phyloP scores from a whole-genome alignment of 2,329 filamentous ascomycete genomes.

The Cytospora leucostoma region DNA sequence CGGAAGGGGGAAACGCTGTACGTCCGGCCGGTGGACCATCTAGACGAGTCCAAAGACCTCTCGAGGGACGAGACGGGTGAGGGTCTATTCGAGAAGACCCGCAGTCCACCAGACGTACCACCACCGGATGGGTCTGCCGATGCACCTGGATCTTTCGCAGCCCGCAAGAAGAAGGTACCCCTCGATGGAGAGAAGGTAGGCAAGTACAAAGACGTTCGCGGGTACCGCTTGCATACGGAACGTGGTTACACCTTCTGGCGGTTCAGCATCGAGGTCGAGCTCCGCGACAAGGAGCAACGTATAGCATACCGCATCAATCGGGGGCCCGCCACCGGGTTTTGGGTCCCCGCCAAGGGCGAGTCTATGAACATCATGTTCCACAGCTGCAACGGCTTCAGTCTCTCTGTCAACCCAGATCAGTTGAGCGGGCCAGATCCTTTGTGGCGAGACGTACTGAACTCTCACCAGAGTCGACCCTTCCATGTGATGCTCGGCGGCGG shows the following conservation, averaged over 20 bases:
- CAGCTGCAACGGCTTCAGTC: constrained; percentile 94
- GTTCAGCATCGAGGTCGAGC: constrained; percentile 92
- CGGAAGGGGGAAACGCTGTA: constrained; percentile 84
- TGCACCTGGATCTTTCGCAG: constrained; percentile 54
- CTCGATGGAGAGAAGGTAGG: constrained; percentile 79
- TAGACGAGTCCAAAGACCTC: constrained; percentile 76
- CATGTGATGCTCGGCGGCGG: constrained; percentile 98
- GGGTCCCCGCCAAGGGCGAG: constrained; percentile 82
- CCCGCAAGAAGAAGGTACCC: constrained; percentile 52
- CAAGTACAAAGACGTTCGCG: constrained; percentile 81
- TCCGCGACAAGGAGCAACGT: constrained; percentile 74
- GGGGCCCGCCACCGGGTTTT: constrained; percentile 86
- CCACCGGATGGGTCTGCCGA: constrained; percentile 48
- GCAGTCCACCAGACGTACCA: constrained; percentile 52
- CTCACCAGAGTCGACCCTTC: constrained; percentile 86
- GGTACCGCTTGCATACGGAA: constrained; percentile 80
- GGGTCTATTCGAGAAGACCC: constrained; percentile 75
- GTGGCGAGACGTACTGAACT: constrained; percentile 95
- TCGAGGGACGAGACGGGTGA: constrained; percentile 78
- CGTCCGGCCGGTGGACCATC: constrained; percentile 83
- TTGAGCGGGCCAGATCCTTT: constrained; percentile 93
- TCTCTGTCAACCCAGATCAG: constrained; percentile 72
- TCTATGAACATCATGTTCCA: constrained; percentile 99
- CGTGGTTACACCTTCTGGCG: constrained; percentile 93
- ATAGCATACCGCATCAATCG: constrained; percentile 95